Evolutionary conservation across 257 asterid species (phyloP), one percentile per base, ranked within the genome.

Genomic region (Lycium ferocissimum): DNA sequence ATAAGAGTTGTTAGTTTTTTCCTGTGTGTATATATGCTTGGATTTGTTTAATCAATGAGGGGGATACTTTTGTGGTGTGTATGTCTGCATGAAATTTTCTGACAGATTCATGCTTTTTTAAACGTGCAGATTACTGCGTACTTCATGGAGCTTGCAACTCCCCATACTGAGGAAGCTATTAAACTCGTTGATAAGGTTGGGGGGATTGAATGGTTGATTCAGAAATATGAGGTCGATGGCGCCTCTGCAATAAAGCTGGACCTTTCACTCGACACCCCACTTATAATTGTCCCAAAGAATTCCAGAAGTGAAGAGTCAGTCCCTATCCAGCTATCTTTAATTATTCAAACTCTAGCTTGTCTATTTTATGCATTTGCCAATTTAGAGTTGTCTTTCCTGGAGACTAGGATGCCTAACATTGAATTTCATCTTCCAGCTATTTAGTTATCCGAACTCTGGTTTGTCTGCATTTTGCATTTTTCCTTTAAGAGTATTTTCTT

Each of bases 151-250:
- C 98, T 97, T 89, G 99, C 99, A 82, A 90, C 99, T 70, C 99
- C 99, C 53, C 96, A 89, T 87, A 90, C 99, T 40, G 99, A 95
- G 89, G 99, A 97, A 91, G 99, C 96, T 81, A 93, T 97, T 83
- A 89, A 94, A 85, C 94, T 97, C 85, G 98, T 97, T 84, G 99
- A 97, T 91, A 97, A 97, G 90, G 98, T 97, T 12, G 98, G 98
- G 86, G 99, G 98, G 85, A 95, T 97, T 82, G 99, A 97, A 89
- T 95, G 99, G 99, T 91, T 95, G 92, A 97, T 95, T 88, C 94
- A 94, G 90, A 97, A 97, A 86, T 92, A 95, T 79, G 99, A 97
- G 94, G 92, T 97, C 37, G 99, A 97, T 89, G 99, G 99, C 71
- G 98, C 98, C 82, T 81, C 98, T 88, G 98, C 99, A 84, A 84